These are phyloP conservation scores for Candida endomychidarum DNA, from an alignment of 805 yeast genomes.

Conservation along the genomic window DNA sequence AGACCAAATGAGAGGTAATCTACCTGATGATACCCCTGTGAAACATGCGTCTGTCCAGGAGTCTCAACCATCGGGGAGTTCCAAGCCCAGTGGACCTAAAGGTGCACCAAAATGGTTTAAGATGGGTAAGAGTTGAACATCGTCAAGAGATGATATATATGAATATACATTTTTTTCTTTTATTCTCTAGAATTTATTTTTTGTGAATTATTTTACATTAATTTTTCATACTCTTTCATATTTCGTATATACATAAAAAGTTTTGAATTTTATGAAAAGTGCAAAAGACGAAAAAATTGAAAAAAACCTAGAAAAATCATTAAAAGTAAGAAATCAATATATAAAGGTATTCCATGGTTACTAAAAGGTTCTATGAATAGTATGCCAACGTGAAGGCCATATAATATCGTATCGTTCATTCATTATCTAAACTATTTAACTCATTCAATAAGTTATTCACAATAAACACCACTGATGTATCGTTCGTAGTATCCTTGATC, in stretches of 20 bases:
- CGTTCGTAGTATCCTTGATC: slow-evolving; percentile 23
- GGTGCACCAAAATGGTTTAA: slow-evolving; percentile 10
- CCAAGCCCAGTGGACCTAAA: neutral
- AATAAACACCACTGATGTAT: slow-evolving; percentile 19
- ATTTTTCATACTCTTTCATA: too few species aligned
- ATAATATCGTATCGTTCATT: neutral
- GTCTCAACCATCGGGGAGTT: neutral
- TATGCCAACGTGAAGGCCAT: too few species aligned
- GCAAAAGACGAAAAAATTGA: too few species aligned
- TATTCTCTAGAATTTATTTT: neutral
- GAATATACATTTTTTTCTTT: neutral
- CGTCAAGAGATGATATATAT: too few species aligned
- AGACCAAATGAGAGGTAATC: slow-evolving; percentile 30
- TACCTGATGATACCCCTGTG: slow-evolving; percentile 22
- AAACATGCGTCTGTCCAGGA: too few species aligned
- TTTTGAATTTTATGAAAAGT: too few species aligned
- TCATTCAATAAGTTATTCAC: slow-evolving; percentile 25
- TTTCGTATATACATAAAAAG: too few species aligned
- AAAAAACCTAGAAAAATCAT: too few species aligned
- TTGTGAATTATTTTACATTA: too few species aligned
- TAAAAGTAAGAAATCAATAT: too few species aligned
- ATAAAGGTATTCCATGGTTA: too few species aligned
- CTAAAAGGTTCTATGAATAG: too few species aligned
- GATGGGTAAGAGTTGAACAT: slow-evolving; percentile 7
- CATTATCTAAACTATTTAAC: slow-evolving; percentile 4